A percentile compares a stretch with the other conserved stretches of the same genome.
Evolutionary conservation across 139 green algal species (phyloP).

Genomic region (Deuterostichococcus epilithicus): DNA sequence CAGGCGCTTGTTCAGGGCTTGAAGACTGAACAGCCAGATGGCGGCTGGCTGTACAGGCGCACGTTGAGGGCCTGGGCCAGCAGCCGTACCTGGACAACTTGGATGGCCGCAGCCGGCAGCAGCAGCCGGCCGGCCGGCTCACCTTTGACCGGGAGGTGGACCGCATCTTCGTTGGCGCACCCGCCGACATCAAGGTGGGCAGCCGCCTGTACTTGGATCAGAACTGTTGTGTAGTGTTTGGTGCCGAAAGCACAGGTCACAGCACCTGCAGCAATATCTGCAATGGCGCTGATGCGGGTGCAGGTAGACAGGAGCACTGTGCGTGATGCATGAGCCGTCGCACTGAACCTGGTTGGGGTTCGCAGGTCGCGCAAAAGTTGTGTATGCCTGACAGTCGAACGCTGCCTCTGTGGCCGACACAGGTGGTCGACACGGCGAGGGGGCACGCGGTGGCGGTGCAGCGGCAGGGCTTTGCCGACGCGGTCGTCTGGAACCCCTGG

Average conservation of each 20-base stretch:
- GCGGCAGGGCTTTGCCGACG: conserved; percentile 62
- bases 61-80: conserved; percentile 46
- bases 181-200: conserved; percentile 45
- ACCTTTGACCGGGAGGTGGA: conserved; percentile 63
- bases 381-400: too few species aligned
- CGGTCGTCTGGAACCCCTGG: conserved; percentile 83
- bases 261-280: background rate
- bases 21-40: background rate
- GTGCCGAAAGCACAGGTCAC: too few species aligned
- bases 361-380: too few species aligned
- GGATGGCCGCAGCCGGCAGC: conserved; percentile 18
- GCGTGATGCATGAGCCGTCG: too few species aligned
- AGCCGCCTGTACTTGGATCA: too few species aligned
- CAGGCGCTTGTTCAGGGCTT: too few species aligned
- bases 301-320: background rate
- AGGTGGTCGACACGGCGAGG: conserved; percentile 45
- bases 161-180: conserved; percentile 63
- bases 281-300: background rate
- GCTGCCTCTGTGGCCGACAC: background rate
- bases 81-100: conserved; percentile 69
- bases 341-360: too few species aligned
- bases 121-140: conserved; percentile 29
- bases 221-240: too few species aligned
- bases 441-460: conserved; percentile 28
- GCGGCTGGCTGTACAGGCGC: background rate